Evolutionary conservation across 2,329 filamentous ascomycete genomes (phyloP).

Genomic region (Arthrinium puccinioides): DNA sequence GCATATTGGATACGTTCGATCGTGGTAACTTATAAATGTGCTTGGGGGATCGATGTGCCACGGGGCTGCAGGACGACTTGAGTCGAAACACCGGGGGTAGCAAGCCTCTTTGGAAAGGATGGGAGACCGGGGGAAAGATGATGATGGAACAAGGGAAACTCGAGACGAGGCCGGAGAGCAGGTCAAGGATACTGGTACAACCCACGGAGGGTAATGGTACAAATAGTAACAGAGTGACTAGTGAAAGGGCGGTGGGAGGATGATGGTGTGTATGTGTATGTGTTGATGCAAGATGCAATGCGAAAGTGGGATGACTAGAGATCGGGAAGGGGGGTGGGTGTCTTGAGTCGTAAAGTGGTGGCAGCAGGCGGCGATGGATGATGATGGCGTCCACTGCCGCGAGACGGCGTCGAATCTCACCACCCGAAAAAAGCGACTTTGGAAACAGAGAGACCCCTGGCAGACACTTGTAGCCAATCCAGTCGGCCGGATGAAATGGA

Average conservation of each 20-base stretch:
- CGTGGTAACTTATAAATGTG: background rate
- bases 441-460: background rate
- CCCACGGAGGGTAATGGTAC: slow-evolving; percentile 1
- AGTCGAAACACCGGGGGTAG: slow-evolving; percentile 2
- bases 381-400: too few species aligned
- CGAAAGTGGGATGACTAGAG: background rate
- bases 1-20: slow-evolving; percentile 48
- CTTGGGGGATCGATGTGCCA: too few species aligned
- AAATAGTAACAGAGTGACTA: too few species aligned
- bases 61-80: slow-evolving; percentile 1
- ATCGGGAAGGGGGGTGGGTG: background rate
- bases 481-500: background rate
- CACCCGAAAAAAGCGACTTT: background rate
- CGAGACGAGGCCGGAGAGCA: too few species aligned
- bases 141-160: too few species aligned
- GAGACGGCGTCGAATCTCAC: too few species aligned
- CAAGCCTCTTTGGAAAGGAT: too few species aligned
- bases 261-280: background rate
- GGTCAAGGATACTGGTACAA: too few species aligned
- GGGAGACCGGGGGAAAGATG: too few species aligned
- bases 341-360: slow-evolving; percentile 1
- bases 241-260: slow-evolving; percentile 1
- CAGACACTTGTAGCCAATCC: background rate
- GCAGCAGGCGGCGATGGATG: background rate
- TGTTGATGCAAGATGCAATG: slow-evolving; percentile 1